Evolutionary conservation across 148 eudicot species (phyloP), one percentile per base, ranked within the genome.

Genomic region (Pouteria glomerata): DNA sequence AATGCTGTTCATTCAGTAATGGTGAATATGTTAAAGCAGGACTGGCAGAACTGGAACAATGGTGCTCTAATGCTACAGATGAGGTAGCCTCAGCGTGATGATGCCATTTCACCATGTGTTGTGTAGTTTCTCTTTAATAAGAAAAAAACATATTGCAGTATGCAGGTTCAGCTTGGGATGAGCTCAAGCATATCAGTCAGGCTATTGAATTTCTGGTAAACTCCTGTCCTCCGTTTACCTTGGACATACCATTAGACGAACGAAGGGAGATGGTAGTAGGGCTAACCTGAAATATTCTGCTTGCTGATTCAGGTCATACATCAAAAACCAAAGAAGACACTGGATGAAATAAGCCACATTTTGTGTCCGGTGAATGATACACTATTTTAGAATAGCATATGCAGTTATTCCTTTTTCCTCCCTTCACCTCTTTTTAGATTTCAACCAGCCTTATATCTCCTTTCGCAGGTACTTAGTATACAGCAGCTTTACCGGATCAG

Each of bases 11-110:
- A 24, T 90, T 95, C 59, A 92, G 99, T 72, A 95, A 95, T 64
- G 99, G 99, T 57, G 99, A 95, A 80, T 95, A 90, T 71, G 99
- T 95, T n/a, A 95, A 95, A 80, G 96, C 94, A 29, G 97, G 97
- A 64, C 78, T 95, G 56, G 87, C 96, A 73, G 99, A 95, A 81
- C 81, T 95, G 72, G 96, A 92, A 82, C 81, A 84, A 37, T 95
- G 99, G 97, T 95, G 93, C 76, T 74, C 39, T 66, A 75, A 63
- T 41, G 94, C 96, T 41, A 96, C 99, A 69, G 96, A 92, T 71
- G 91, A 92, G 94, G 97, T 91, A 82, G 34, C 52, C 72, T 37
- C 42, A 27, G 60, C 35, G 18, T 72, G 69, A 18, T 37, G 41
- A 18, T 37, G 41, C 18, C 50, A 18, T 14, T 68, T 69, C 24